Conservation (phyloP, 1,284 basidiomycete species). For the Pseudozyma thailandica region DNA sequence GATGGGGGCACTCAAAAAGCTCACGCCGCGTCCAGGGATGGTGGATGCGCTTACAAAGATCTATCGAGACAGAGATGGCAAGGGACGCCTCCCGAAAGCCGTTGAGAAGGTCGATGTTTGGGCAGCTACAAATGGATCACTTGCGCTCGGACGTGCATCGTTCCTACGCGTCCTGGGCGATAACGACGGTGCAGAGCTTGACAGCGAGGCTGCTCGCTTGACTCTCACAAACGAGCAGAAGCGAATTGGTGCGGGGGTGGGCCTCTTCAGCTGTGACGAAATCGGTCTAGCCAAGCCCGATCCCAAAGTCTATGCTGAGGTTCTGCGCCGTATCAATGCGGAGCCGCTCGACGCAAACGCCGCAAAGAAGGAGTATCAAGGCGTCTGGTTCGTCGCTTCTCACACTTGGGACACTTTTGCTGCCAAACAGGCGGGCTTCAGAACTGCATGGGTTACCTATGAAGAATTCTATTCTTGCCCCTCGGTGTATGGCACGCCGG, state of each 20-base stretch:
- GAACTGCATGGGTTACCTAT: constrained; percentile 59
- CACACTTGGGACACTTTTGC: constrained; percentile 54
- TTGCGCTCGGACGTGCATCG: constrained; percentile 37
- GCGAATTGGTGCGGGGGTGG: constrained; percentile 34
- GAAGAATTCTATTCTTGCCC: constrained; percentile 54
- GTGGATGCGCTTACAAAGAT: constrained; percentile 48
- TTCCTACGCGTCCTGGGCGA: constrained; percentile 43
- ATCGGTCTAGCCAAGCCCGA: constrained; percentile 58
- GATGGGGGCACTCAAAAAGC: constrained; percentile 49
- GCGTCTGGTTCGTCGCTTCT: constrained; percentile 60
- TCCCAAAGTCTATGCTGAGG: constrained; percentile 51
- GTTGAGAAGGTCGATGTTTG: constrained; percentile 47
- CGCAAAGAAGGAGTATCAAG: constrained; percentile 37
- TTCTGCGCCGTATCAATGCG: constrained; percentile 33
- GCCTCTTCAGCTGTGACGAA: constrained; percentile 60
- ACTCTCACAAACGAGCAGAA: constrained; percentile 15
- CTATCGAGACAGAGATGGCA: constrained; percentile 48
- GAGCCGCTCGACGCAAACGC: constrained; percentile 28
- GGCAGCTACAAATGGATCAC: constrained; percentile 59
- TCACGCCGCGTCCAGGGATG: constrained; percentile 56
- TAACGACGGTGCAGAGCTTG: constrained; percentile 39
- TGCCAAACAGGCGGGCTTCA: constrained; percentile 50
- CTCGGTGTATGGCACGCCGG: constrained; percentile 52
- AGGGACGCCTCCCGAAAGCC: constrained; percentile 23
- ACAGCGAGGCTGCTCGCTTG: constrained; percentile 29